Evolutionary conservation across 2,329 filamentous ascomycete species (phyloP).

Genomic region (Colletotrichum sp.): DNA sequence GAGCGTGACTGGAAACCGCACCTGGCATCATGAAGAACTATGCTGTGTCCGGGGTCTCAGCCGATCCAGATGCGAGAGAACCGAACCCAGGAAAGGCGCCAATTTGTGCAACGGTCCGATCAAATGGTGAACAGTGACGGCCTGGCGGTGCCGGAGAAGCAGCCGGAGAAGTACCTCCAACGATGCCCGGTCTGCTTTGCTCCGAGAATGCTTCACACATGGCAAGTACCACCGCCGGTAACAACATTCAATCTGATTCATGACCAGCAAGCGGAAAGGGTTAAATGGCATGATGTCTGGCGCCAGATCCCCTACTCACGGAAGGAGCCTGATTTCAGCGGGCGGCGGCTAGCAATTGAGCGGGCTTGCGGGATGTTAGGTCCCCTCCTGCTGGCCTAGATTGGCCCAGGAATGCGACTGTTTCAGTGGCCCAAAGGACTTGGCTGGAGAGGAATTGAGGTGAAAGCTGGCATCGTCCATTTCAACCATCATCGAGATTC

Average conservation of each 20-base stretch:
- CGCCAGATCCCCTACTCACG: background rate
- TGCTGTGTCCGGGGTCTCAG: background rate
- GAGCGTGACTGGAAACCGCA: background rate
- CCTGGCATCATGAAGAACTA: background rate
- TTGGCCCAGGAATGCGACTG: background rate
- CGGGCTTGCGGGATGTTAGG: background rate
- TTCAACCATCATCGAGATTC: conserved; percentile 1
- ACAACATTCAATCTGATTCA: background rate
- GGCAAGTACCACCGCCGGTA: background rate
- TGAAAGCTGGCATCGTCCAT: background rate
- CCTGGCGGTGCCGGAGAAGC: background rate
- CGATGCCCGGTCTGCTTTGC: background rate
- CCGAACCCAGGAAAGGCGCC: background rate
- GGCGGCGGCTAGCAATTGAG: background rate
- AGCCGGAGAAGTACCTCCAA: background rate
- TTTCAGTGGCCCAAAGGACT: background rate
- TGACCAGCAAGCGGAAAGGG: background rate
- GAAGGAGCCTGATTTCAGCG: background rate
- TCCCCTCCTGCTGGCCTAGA: background rate
- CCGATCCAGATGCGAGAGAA: background rate
- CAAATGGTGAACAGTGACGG: background rate
- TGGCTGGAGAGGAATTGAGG: background rate
- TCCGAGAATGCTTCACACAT: background rate
- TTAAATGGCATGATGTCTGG: background rate
- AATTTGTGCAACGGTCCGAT: background rate